Base-by-base conservation (phyloP, 2,329 filamentous ascomycete genomes). In the Aspergillus sp. region DNA sequence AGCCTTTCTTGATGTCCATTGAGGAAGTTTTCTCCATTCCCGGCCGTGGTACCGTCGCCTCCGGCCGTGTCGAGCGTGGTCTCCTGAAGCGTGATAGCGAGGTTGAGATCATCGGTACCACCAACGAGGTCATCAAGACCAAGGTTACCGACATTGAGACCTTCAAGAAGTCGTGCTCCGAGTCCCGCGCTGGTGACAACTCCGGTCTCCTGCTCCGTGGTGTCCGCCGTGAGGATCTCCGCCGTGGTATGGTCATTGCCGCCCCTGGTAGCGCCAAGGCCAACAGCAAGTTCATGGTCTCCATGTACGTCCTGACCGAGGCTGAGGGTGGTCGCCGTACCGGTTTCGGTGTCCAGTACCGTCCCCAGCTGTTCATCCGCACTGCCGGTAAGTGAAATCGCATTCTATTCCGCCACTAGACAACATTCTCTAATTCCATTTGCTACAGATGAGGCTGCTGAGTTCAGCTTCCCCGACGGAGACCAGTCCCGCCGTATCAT, bases 101-200 rank as follows among this genome's bases (percentile, higher is more conserved):
- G 76, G 88, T 99, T 68, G 95, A 99, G 85, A 87, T 99, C 66
- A 86, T 99, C 63, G 95, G 95, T 77, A 96, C 95, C 84, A 88
- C 89, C 69, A 80, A 81, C 59, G 85, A 88, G 49, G 82, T 91
- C 68, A 91, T 98, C 85, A 97, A 96, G 88, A 98, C 95, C 80
- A 98, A 97, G 86, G 94, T 99, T 67, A 99, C 95, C 74, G 96
- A 99, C 76, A 98, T 99, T 70, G 95, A 99, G 85, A 99, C 94
- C 68, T 99, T 99, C 87, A 97, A 98, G 87, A 99, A 99, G 87
- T 96, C 92, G 53, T 98, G 95, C 80, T 93, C 97, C 61, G 92
- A 97, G 82, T 96, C 94, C 61, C 88, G 91, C 72, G 95, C 95
- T 64, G 95, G 95, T 79, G 95, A 99, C 82, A 99, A 98, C 88